A percentile compares a stretch with the other conserved stretches of the same genome.
phyloP scores from a whole-genome alignment of 192 early-diverging fungal species.

The Entomortierella beljakovae region DNA sequence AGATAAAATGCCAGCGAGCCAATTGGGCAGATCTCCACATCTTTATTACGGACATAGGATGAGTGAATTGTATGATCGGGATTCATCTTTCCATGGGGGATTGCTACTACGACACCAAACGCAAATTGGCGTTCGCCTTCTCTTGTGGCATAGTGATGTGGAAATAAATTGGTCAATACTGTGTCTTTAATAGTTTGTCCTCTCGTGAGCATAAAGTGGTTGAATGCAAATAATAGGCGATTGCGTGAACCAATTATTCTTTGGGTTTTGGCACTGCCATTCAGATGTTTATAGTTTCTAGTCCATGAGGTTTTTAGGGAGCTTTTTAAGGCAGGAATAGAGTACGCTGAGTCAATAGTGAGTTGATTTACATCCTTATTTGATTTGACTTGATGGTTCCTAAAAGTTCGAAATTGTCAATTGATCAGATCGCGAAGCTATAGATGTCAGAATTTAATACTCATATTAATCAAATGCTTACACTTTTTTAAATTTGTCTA shows the following conservation, averaged over 20 bases:
- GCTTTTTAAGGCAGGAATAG: neutral
- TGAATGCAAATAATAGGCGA: neutral
- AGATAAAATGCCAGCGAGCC: constrained; percentile 16
- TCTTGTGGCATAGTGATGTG: neutral
- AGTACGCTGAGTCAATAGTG: neutral
- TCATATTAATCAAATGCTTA: neutral
- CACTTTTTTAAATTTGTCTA: neutral
- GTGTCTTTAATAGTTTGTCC: constrained; percentile 1
- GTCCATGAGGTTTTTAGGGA: neutral
- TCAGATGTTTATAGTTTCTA: constrained; percentile 3
- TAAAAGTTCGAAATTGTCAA: neutral
- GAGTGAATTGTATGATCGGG: neutral
- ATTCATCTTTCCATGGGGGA: constrained; percentile 6
- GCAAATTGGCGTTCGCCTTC: constrained; percentile 3
- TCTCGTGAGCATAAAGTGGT: constrained; percentile 5
- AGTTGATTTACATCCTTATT: neutral
- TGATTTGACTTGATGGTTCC: neutral
- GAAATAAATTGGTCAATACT: neutral
- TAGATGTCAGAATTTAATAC: no score
- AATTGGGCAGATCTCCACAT: constrained; percentile 21
- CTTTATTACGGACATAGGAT: constrained; percentile 2
- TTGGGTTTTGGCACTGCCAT: neutral
- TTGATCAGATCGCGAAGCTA: no score
- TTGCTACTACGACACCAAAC: neutral
- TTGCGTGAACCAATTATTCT: neutral